Conservation (phyloP, 2,329 filamentous ascomycete genomes). For the Fonsecaea nubica region DNA sequence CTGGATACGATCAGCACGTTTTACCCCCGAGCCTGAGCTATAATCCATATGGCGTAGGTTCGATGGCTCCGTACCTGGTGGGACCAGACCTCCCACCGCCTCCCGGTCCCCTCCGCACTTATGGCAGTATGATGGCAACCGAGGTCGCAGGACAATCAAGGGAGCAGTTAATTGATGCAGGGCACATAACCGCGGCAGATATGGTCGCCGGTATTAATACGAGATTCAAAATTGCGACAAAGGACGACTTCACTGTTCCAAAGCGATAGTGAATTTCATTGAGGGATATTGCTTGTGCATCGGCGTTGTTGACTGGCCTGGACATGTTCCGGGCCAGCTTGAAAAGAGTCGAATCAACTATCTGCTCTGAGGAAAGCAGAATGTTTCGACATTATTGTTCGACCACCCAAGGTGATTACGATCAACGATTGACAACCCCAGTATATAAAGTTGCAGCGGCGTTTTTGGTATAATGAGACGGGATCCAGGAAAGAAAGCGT, state of each 20-base stretch:
- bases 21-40: conserved; percentile 8
- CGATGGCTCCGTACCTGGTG: conserved; percentile 13
- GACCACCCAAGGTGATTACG: not conserved
- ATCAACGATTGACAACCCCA: not conserved
- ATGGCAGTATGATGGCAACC: conserved; percentile 5
- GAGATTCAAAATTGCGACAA: conserved; percentile 27
- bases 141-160: conserved; percentile 3
- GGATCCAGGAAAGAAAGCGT: not conserved
- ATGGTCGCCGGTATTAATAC: conserved; percentile 32
- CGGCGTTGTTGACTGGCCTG: not conserved
- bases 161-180: conserved; percentile 4
- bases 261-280: conserved; percentile 11
- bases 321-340: not conserved
- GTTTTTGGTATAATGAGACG: not conserved
- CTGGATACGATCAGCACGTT: conserved; percentile 3
- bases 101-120: conserved; percentile 10
- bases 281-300: not conserved
- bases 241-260: conserved; percentile 28
- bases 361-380: not conserved
- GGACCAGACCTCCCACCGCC: conserved; percentile 4
- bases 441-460: not conserved
- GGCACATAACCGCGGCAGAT: conserved; percentile 26
- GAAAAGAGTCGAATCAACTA: not conserved
- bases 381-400: not conserved
- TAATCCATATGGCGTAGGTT: conserved; percentile 5